Base-by-base conservation (phyloP, 148 eudicot genomes). In the Rhododendron kiyosumense region DNA sequence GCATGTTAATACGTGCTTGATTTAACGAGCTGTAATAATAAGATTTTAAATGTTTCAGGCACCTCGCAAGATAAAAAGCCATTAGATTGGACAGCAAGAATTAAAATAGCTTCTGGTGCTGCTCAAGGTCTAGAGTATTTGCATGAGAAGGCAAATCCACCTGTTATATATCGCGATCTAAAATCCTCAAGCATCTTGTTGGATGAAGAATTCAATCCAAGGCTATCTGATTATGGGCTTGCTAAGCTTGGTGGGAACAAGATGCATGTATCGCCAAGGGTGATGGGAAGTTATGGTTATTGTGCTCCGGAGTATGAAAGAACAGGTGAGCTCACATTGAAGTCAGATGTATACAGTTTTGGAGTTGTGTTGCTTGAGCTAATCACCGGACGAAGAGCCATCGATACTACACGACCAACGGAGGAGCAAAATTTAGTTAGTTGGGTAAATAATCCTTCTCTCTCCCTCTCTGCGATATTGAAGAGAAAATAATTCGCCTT, bases 311-410 rank as follows among this genome's bases (percentile, higher is more conserved):
- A 93, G 84, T 93, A 92, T 80, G 87, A 92, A 48, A 91, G 94
- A 38, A 83, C 89, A 22, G 93, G 94, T 26, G 93, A 90, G 71
- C 91, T 92, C 65, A 89, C 94, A 17, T 87, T 91, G 61, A 92
- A 92, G 86, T 92, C 96, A 52, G 95, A 93, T 85, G 90, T 92
- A 28, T 92, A 93, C 81, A 91, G 93, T 85, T 93, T 92, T 78
- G 96, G 96, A 61, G 94, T 93, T 38, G 93, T 93, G 51, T 41
- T 93, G 45, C 83, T 93, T 48, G 96, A 93, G 89, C 93, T 93
- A 20, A 88, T 93, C 83, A 87, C 93, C 0, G 96, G 96, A 28
- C 88, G 92, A 87, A 89, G 86, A 86, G 94, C 83, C 84, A 85
- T 93, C 13, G 96, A 93, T 87, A 92, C 93, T 18, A 91, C 90